Percentiles rank a stretch among this genome's conserved stretches.
phyloP scores from a whole-genome alignment of 2,329 filamentous ascomycete genomes.

The Verticillium alfalfae region DNA sequence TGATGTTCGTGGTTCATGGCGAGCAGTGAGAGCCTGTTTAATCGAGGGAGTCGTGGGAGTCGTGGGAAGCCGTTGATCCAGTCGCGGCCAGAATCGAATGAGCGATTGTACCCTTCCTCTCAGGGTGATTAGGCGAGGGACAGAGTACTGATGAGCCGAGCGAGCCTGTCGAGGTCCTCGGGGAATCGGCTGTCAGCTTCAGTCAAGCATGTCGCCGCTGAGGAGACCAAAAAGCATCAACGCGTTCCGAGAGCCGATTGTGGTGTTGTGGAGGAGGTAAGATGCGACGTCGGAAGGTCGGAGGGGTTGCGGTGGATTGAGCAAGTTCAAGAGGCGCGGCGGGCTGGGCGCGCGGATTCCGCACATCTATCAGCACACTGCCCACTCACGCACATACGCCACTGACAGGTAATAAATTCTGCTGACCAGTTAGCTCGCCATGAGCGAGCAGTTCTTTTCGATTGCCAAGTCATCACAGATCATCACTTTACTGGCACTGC shows the following conservation, averaged over 20 bases:
- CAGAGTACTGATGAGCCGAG: neutral
- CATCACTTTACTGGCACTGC: neutral
- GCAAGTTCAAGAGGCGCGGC: constrained; percentile 10
- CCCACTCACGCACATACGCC: neutral
- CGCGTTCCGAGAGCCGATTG: neutral
- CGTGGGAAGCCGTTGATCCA: neutral
- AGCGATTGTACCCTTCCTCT: too few relatives aligned
- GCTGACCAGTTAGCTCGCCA: neutral
- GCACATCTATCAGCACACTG: neutral
- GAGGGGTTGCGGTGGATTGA: constrained; percentile 10
- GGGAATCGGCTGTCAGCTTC: neutral
- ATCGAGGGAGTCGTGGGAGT: neutral
- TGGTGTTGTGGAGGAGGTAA: neutral
- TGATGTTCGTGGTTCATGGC: constrained; percentile 18
- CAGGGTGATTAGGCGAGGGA: neutral
- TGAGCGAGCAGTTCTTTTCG: neutral
- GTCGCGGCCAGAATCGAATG: neutral
- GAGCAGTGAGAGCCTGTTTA: neutral
- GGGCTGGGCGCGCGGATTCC: neutral
- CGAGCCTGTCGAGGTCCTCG: neutral
- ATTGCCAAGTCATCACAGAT: neutral
- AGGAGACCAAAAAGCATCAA: neutral
- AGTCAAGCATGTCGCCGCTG: neutral
- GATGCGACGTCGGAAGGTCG: neutral
- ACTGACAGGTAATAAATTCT: neutral